Evolutionary conservation across 1,139 yeast genomes (phyloP).

Genomic region (Taphrina wiesneri): DNA sequence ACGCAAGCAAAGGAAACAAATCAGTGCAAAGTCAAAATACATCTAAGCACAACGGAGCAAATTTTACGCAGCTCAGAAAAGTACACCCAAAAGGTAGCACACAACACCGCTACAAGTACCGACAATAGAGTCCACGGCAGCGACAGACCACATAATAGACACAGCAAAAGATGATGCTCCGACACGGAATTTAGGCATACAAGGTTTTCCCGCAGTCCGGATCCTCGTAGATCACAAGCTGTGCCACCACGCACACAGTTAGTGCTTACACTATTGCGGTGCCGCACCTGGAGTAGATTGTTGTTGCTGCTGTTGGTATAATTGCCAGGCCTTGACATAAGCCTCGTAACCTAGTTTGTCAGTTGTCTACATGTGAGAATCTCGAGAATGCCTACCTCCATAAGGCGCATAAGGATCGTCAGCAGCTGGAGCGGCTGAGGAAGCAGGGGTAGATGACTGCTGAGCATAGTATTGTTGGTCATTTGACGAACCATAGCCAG

Average conservation of each 20-base stretch:
- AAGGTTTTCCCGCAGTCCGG: neutral
- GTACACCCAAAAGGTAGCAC: neutral
- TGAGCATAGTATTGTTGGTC: constrained; percentile 21
- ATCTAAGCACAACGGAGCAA: neutral
- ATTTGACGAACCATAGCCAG: constrained; percentile 6
- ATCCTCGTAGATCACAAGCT: neutral
- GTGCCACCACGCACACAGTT: neutral
- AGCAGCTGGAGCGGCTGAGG: neutral
- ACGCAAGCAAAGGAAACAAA: neutral
- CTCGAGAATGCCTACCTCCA: constrained; percentile 6
- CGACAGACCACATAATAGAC: neutral
- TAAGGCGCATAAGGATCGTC: constrained; percentile 34
- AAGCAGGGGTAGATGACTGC: constrained; percentile 2
- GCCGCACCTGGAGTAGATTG: neutral
- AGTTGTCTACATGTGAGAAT: neutral
- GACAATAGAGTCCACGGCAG: neutral
- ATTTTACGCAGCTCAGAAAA: neutral
- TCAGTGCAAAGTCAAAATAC: neutral
- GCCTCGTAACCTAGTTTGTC: constrained; percentile 23
- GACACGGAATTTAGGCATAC: neutral
- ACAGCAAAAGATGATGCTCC: neutral
- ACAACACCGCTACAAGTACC: neutral
- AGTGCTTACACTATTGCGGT: neutral
- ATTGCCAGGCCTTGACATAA: constrained; percentile 30
- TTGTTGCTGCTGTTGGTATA: constrained; percentile 26